A percentile compares a stretch with the other conserved stretches of the same genome.
phyloP scores from a whole-genome alignment of 495 filamentous ascomycete species.

The Penicillium atrosanguineum region DNA sequence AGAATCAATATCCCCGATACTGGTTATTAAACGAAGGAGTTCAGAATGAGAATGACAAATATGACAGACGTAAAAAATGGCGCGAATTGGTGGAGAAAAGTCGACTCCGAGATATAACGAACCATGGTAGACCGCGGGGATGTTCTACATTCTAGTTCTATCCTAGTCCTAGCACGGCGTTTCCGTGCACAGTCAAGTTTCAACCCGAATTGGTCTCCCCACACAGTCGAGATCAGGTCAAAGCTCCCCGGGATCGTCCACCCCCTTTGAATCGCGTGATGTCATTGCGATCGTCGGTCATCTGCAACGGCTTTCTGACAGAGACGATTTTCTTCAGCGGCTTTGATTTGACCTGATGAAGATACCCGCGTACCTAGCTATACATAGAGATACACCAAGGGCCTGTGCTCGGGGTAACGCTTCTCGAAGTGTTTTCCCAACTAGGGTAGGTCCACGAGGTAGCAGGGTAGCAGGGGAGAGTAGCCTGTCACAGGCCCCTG shows the following conservation, averaged over 20 bases:
- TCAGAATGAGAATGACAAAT: background rate
- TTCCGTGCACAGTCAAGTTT: constrained; percentile 2
- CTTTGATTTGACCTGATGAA: background rate
- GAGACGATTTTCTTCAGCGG: constrained; percentile 8
- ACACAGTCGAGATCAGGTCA: constrained; percentile 3
- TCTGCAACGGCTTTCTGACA: constrained; percentile 18
- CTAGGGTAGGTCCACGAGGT: background rate
- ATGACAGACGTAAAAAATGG: background rate
- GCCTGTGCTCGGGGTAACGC: background rate
- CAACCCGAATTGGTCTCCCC: background rate
- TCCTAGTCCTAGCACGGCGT: background rate
- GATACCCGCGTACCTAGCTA: too few species aligned
- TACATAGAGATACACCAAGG: background rate
- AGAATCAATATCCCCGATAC: background rate
- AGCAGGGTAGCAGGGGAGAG: background rate
- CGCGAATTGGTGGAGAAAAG: background rate
- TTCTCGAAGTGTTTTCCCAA: background rate
- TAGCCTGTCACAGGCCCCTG: too few species aligned
- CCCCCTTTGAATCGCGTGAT: constrained; percentile 10
- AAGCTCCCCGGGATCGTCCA: background rate
- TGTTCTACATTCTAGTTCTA: background rate
- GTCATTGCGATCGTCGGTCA: constrained; percentile 20
- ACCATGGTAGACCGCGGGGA: constrained; percentile 11
- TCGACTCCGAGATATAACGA: constrained; percentile 12
- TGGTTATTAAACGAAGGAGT: background rate